Evolutionary conservation across 2,329 filamentous ascomycete species (phyloP), one percentile per base, ranked within the genome.

Genomic region (Venturia carpophila): DNA sequence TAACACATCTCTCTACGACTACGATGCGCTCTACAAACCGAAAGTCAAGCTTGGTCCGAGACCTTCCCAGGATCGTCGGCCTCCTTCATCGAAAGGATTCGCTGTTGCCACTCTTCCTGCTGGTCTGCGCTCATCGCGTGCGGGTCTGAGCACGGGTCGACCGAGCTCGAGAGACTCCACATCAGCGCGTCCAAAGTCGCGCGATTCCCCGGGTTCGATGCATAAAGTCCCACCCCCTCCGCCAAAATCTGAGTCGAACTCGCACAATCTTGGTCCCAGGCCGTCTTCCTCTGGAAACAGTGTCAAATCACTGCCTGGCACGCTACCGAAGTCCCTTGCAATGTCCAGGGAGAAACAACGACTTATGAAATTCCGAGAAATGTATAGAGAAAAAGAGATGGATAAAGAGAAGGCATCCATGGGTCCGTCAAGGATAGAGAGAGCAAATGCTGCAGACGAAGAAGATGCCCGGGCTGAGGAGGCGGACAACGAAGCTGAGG

Each of bases 11-110:
- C 64, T 79, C 82, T 69, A 79, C 78, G 27, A 73, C 17, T 61
- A 56, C 30, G 58, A 62, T 19, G n/a, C 37, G 41, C 52, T 78
- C 56, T 79, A 78, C 70, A 91, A 90, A 71, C 88, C 88, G 55
- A 97, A 95, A 74, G 87, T 96, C 65, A 97, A 95, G 76, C 84
- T 96, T 55, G 94, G 87, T 1, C 93, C 94, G 11, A 84, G 93
- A 58, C 92, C 92, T 34, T 93, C 91, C 2, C 87, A 91, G 67
- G 77, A 66, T 67, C 69, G 65, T 30, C 55, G 42, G 10, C 47
- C 63, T 15, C 30, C 30, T 64, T 52, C 60, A 3, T 41, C 60
- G 69, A 68, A 68, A 71, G 70, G 83, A 82, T 90, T 62, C 90
- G 52, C 91, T 6, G 85, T 93, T 34, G 90, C 91, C 4, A 86